Percentiles rank a stretch among this genome's conserved stretches.
phyloP scores from a whole-genome alignment of 306 rosid genomes.

The Argentina anserina region DNA sequence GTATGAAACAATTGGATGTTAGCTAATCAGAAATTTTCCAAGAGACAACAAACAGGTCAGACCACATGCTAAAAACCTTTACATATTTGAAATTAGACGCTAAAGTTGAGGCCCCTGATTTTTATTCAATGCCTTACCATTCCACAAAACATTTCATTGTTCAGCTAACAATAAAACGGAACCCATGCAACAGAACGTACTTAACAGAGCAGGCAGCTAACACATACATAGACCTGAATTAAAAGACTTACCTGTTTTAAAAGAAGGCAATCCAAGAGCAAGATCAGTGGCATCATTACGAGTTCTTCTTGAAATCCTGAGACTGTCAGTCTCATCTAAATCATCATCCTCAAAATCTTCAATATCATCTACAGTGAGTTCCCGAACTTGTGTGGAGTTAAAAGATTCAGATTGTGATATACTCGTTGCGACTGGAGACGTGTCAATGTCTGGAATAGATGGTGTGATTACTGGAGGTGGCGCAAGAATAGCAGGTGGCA shows the following conservation, averaged over 20 bases:
- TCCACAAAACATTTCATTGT: neutral
- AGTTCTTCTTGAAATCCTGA: slow-evolving; percentile 60
- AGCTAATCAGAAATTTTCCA: neutral
- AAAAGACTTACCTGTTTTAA: slow-evolving; percentile 66
- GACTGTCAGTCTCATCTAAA: slow-evolving; percentile 39
- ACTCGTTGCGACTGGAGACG: slow-evolving; percentile 51
- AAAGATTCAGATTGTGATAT: slow-evolving; percentile 77
- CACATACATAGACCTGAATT: slow-evolving; percentile 21
- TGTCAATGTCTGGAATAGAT: slow-evolving; percentile 34
- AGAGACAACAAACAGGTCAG: neutral
- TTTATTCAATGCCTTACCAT: neutral
- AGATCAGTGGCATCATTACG: slow-evolving; percentile 87
- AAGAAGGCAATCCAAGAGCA: slow-evolving; percentile 73
- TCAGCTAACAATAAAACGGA: neutral
- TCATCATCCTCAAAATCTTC: slow-evolving; percentile 87
- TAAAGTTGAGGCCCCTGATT: neutral
- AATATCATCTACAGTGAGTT: slow-evolving; percentile 87
- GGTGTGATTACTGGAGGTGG: slow-evolving; percentile 46
- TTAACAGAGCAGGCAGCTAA: neutral
- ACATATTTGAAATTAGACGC: neutral
- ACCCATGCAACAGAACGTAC: neutral
- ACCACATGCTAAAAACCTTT: neutral
- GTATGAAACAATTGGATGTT: neutral
- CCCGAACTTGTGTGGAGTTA: slow-evolving; percentile 66
- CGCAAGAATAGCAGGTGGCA: slow-evolving; percentile 28